Evolutionary conservation across 2,329 filamentous ascomycete genomes (phyloP).

Genomic region (Phoma herbarum): DNA sequence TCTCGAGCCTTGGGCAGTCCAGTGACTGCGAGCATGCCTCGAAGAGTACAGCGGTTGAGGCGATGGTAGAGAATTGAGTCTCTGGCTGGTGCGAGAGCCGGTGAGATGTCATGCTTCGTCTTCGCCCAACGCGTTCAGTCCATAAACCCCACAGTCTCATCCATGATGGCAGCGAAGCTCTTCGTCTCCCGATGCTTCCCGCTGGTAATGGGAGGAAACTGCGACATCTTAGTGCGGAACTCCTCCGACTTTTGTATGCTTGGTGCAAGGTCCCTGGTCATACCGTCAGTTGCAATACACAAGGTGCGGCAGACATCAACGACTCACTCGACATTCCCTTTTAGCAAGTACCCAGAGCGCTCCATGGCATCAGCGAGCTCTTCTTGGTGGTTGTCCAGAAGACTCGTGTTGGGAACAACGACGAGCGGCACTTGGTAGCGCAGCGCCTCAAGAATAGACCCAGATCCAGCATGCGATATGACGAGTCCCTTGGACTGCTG

Average conservation of each 20-base stretch:
- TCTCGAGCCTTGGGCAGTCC: too few relatives aligned
- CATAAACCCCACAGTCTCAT: slow-evolving; percentile 47
- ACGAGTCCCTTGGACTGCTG: slow-evolving; percentile 73
- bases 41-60: too few relatives aligned
- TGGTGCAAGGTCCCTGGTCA: slow-evolving; percentile 55
- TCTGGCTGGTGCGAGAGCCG: too few relatives aligned
- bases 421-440: slow-evolving; percentile 79
- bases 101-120: too few relatives aligned
- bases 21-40: too few relatives aligned
- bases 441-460: slow-evolving; percentile 85
- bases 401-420: slow-evolving; percentile 82
- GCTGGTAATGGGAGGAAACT: slow-evolving; percentile 48
- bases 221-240: slow-evolving; percentile 42
- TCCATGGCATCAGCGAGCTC: slow-evolving; percentile 84
- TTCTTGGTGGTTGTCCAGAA: slow-evolving; percentile 90
- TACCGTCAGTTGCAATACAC: background rate
- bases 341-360: slow-evolving; percentile 77
- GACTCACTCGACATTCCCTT: slow-evolving; percentile 69
- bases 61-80: too few relatives aligned
- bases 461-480: slow-evolving; percentile 90
- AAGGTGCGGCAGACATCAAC: background rate
- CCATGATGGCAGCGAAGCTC: slow-evolving; percentile 48
- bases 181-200: slow-evolving; percentile 49
- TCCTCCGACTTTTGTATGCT: slow-evolving; percentile 61
- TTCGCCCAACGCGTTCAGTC: slow-evolving; percentile 39